Conservation (phyloP, 106 monocot species). For the Acanthochlamys bracteata region DNA sequence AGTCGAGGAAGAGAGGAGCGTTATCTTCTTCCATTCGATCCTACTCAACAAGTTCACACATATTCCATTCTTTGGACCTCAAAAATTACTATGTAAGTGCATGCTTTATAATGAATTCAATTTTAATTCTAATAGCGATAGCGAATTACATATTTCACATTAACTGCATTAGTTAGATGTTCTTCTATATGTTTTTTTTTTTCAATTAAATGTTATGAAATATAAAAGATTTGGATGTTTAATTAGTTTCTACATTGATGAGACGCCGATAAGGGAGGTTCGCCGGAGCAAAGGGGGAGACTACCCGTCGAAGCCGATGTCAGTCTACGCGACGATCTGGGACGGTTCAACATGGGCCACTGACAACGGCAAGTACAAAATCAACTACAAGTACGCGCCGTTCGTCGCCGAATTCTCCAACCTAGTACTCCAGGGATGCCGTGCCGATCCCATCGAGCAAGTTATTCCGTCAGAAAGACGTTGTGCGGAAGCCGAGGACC, state of each 20-base stretch:
- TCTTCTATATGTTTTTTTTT: background rate
- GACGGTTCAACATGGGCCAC: slow-evolving; percentile 39
- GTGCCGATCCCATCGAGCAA: slow-evolving; percentile 20
- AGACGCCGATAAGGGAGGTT: slow-evolving; percentile 30
- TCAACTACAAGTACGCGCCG: slow-evolving; percentile 37
- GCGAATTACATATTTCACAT: too few species aligned
- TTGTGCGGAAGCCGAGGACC: slow-evolving; percentile 26
- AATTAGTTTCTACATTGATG: slow-evolving; percentile 33
- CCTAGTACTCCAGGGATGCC: slow-evolving; percentile 24
- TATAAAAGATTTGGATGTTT: background rate
- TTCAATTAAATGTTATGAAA: background rate
- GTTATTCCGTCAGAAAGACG: slow-evolving; percentile 14
- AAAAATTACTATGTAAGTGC: slow-evolving; percentile 34
- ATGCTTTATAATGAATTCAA: background rate
- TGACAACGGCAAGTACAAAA: slow-evolving; percentile 26
- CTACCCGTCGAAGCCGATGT: slow-evolving; percentile 42
- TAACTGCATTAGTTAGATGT: background rate
- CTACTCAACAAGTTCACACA: slow-evolving; percentile 37
- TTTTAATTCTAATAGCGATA: too few species aligned
- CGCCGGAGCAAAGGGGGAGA: slow-evolving; percentile 22
- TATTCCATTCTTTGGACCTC: slow-evolving; percentile 51
- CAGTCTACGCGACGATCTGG: slow-evolving; percentile 39
- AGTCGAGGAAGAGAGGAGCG: slow-evolving; percentile 45
- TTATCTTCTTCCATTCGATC: slow-evolving; percentile 49
- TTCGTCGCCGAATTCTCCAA: slow-evolving; percentile 26